These are phyloP conservation scores for Salinomyces thailandicus DNA, from an alignment of 2,329 filamentous ascomycete species.

Conservation along the genomic window DNA sequence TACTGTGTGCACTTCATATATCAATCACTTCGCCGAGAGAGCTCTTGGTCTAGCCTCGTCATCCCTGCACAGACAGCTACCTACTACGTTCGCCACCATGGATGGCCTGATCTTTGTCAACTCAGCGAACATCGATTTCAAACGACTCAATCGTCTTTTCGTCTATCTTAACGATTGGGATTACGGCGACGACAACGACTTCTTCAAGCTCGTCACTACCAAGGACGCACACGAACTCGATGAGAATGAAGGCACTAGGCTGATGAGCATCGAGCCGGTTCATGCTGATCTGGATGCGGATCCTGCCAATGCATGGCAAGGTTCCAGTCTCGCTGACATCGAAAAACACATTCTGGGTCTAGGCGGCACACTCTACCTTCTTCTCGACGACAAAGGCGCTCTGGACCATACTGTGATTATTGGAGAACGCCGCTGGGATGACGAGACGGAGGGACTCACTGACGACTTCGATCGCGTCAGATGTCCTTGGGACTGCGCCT, in stretches of 20 bases:
- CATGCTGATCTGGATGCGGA: not conserved
- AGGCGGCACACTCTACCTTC: not conserved
- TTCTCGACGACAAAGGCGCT: conserved; percentile 2
- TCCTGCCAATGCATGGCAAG: conserved; percentile 1
- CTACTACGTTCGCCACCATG: conserved; percentile 1
- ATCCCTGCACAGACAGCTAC: no score
- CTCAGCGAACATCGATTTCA: conserved; percentile 1
- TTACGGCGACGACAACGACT: conserved; percentile 1
- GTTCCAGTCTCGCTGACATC: conserved; percentile 1
- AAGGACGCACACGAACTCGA: not conserved
- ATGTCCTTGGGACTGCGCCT: not conserved
- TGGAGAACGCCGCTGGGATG: conserved; percentile 1
- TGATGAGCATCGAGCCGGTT: not conserved
- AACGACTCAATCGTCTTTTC: conserved; percentile 2
- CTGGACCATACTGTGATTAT: not conserved
- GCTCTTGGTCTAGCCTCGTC: no score
- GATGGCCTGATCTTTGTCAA: conserved; percentile 4
- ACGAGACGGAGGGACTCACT: not conserved
- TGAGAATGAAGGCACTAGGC: not conserved
- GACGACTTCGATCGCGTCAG: not conserved
- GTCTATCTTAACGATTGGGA: conserved; percentile 2
- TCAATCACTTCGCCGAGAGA: no score
- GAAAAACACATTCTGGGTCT: not conserved
- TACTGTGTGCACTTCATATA: no score
- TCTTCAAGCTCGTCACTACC: conserved; percentile 2